Base-by-base conservation (phyloP, 2,329 filamentous ascomycete species). In the Plenodomus tracheiphilus region DNA sequence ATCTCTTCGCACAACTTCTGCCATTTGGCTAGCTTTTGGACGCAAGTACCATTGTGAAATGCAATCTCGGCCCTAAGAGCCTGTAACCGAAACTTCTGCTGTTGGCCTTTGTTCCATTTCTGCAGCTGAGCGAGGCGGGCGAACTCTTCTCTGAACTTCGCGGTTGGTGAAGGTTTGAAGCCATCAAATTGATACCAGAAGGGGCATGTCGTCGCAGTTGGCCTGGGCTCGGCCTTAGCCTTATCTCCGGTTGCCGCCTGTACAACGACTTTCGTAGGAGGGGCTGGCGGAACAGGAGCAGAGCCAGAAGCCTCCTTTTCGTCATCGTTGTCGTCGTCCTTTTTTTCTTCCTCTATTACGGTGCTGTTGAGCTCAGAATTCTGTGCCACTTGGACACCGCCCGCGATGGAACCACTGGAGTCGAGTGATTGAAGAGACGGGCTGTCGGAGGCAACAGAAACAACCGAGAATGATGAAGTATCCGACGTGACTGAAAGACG, bases 1-100 rank as follows among this genome's bases (percentile, higher is more conserved):
- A 65, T 49, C 16, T 68, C 59, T 2, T 42, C 32, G 40, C 68
- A 70, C 2, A 70, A 46, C 13, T 60, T 47, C 40, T 66, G 63
- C 58, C 60, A 68, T 2, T 47, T 48, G 10, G 56, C 51, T 10
- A 70, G 49, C 22, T 51, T 57, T 18, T 48, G 46, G 32, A 44
- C 36, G 10, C 48, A 39, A 2, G 41, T 48, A 2, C 56, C 61
- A 22, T 62, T 67, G 41, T 58, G 51, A 41, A 55, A 56, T 2
- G 43, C 35, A 30, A 67, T 55, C 43, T 64, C 61, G 3, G 56
- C 57, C 10, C 22, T 53, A n/a, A 63, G 60, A 2, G 61, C 53
- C 15, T 47, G 22, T 15, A 43, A 25, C 28, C 55, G 42, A 7
- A 49, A 43, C 32, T 47, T 28, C 2, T 25, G 41, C 20, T 43